Evolutionary conservation across 2,329 filamentous ascomycete genomes (phyloP), one percentile per base, ranked within the genome.

Genomic region (Polychaeton citri): DNA sequence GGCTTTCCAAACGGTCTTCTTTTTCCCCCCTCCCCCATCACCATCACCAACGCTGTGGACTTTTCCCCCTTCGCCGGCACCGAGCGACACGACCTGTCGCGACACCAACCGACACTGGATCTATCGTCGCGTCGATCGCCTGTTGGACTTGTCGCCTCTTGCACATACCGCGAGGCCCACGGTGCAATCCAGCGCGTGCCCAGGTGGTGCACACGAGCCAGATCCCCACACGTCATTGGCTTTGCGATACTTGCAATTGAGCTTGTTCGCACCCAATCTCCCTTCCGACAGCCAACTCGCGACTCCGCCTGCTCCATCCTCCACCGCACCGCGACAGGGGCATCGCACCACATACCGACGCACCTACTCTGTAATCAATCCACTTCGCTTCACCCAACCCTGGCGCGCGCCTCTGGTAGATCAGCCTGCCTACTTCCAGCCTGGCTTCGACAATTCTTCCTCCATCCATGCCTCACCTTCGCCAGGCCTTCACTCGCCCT

Each of bases 341-440:
- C 24, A 12, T 28, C 24, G 24, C 24, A 28, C 24, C 24, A 28
- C 24, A 15, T 7, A 4, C 21, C 24, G 12, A 28, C 3, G 12
- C n/a, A n/a, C n/a, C n/a, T n/a, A n/a, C n/a, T 7, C 12, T 28
- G 12, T 28, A 10, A 12, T 16, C 4, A 24, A 32, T 21, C 30
- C 34, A 19, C 30, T 31, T 32, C 20, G 30, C 28, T 28, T 36
- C 35, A 20, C 32, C 31, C 21, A 19, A 17, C 38, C 46, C 55
- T 41, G 42, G 47, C 58, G 56, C n/a, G 57, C 56, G 43, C 43
- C 49, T 30, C 47, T 51, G 19, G 46, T 42, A 24, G 46, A 53
- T 45, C 81, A 86, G 49, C 60, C 77, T 50, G 82, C 86, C 48
- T 95, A 94, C 57, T 74, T 94, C 33, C 76, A 87, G 54, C 71